These are phyloP conservation scores for Polygonum maritimum DNA, from an alignment of 148 eudicot species.

Conservation along the genomic window DNA sequence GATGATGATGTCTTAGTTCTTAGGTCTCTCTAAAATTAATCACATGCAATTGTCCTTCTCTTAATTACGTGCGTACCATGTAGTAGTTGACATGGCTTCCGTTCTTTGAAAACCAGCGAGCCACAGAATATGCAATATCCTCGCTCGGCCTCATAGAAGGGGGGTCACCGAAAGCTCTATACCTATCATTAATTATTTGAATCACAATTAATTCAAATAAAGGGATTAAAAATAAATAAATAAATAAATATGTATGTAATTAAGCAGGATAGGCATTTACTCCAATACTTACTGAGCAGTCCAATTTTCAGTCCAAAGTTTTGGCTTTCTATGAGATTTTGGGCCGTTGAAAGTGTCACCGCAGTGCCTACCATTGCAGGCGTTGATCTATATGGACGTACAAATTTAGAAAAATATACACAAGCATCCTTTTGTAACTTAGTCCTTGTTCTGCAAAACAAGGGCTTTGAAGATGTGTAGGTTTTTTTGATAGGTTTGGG, in stretches of 20 bases:
- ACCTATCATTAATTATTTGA: conserved; percentile 25
- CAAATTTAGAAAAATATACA: background rate
- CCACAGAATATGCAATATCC: conserved; percentile 71
- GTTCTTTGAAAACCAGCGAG: conserved; percentile 67
- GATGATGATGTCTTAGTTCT: background rate
- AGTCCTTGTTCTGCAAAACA: too few relatives aligned
- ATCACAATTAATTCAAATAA: background rate
- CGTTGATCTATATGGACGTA: conserved; percentile 38
- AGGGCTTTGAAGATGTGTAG: too few relatives aligned
- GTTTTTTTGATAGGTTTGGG: too few relatives aligned
- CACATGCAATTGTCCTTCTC: background rate
- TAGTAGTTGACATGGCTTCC: conserved; percentile 79
- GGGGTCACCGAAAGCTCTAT: conserved; percentile 70
- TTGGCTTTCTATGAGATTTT: conserved; percentile 65
- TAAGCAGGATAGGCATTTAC: too few relatives aligned
- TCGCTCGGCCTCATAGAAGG: conserved; percentile 83
- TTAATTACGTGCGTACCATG: conserved; percentile 38
- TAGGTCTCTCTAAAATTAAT: background rate
- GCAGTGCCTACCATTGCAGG: conserved; percentile 94
- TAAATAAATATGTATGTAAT: background rate
- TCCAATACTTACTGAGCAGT: conserved; percentile 68
- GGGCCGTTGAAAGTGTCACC: conserved; percentile 81
- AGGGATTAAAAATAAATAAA: background rate
- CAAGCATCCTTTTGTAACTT: background rate
- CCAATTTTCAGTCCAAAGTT: conserved; percentile 95